phyloP scores from a whole-genome alignment of 148 eudicot species.

The Heliosperma pusillum region DNA sequence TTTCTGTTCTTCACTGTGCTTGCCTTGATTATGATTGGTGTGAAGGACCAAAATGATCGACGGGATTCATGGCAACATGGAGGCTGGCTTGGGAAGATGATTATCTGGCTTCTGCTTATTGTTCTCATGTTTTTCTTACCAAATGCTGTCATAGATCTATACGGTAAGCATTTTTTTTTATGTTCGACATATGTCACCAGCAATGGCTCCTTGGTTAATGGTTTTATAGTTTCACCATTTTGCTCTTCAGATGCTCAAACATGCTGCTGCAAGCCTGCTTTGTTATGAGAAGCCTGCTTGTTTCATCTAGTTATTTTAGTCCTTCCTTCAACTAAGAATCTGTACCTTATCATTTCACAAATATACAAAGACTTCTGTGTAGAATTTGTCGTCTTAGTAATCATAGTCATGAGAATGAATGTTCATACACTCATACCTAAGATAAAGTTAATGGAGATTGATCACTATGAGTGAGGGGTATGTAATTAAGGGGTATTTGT shows the following conservation, averaged over 20 bases:
- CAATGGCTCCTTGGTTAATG: not conserved
- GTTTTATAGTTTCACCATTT: not conserved
- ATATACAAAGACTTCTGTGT: not conserved
- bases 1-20: conserved; percentile 73
- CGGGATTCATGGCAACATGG: conserved; percentile 98
- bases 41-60: conserved; percentile 90
- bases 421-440: not conserved
- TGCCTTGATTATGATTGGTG: conserved; percentile 85
- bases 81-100: conserved; percentile 84
- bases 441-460: not conserved
- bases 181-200: not conserved
- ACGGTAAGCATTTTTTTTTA: conserved; percentile 48
- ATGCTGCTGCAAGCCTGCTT: not conserved
- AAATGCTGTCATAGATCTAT: conserved; percentile 55
- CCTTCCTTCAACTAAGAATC: not conserved
- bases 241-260: not conserved
- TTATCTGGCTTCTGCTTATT: conserved; percentile 73
- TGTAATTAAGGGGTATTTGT: not conserved
- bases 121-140: conserved; percentile 84
- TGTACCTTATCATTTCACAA: not conserved
- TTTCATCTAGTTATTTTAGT: conserved; percentile 2
- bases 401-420: not conserved
- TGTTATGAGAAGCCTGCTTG: not conserved
- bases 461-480: not conserved
- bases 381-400: not conserved